These are phyloP conservation scores for Rusavskia elegans DNA, from an alignment of 495 filamentous ascomycete genomes.

Conservation along the genomic window DNA sequence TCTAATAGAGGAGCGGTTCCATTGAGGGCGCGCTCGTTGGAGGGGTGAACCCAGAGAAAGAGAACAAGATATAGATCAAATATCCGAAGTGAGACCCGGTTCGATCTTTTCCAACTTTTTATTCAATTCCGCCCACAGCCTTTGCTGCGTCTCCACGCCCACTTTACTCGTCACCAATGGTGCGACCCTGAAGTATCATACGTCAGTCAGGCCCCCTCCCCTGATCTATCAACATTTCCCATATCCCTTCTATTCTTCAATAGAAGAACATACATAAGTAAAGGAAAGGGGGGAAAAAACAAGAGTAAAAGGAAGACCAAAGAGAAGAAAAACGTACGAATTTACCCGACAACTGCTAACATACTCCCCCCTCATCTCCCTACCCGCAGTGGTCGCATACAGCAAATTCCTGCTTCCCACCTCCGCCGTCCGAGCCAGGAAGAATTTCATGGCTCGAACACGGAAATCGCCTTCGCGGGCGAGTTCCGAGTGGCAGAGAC, in stretches of 20 bases:
- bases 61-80: too few relatives aligned
- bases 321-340: conserved; percentile 2
- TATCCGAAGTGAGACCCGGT: conserved; percentile 23
- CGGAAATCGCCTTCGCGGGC: conserved; percentile 16
- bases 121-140: conserved; percentile 36
- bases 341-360: conserved; percentile 7
- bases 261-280: background rate
- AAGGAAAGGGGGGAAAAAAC: too few relatives aligned
- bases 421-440: conserved; percentile 24
- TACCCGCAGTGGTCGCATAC: conserved; percentile 16
- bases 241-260: background rate
- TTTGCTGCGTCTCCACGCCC: conserved; percentile 26
- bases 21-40: too few relatives aligned
- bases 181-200: conserved; percentile 5
- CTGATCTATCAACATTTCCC: background rate
- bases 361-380: conserved; percentile 21
- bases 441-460: conserved; percentile 7
- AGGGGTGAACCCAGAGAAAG: too few relatives aligned
- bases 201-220: too few relatives aligned
- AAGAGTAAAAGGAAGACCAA: too few relatives aligned
- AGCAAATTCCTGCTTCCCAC: conserved; percentile 22
- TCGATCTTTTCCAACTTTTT: conserved; percentile 30
- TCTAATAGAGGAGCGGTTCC: too few relatives aligned
- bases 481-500: conserved; percentile 29
- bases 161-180: conserved; percentile 24